Evolutionary conservation across 345 rosid genomes (phyloP).

Genomic region (Lumnitzera racemosa): DNA sequence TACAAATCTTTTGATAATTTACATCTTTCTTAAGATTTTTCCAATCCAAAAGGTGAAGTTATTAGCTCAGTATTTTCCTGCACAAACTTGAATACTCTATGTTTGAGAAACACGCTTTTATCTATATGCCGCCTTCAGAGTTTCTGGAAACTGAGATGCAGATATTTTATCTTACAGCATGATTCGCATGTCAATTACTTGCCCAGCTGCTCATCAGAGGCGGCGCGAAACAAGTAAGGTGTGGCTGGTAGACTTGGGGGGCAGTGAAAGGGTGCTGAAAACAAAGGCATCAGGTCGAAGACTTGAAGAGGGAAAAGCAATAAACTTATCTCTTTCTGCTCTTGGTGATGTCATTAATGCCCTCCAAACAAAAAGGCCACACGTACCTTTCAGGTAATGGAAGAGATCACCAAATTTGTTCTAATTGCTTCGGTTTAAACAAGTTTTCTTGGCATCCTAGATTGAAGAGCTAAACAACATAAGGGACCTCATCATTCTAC

Average conservation of each 20-base stretch:
- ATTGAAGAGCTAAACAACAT: too few species aligned
- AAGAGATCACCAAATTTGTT: background rate
- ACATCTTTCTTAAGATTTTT: background rate
- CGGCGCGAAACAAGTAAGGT: conserved; percentile 53
- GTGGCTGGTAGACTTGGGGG: conserved; percentile 81
- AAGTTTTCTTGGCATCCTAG: too few species aligned
- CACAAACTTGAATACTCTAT: too few species aligned
- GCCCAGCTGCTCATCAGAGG: conserved; percentile 55
- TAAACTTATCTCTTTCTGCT: conserved; percentile 75
- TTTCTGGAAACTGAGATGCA: background rate
- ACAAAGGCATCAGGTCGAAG: conserved; percentile 76
- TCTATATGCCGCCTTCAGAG: background rate
- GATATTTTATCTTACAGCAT: conserved; percentile 31
- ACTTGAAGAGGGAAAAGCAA: conserved; percentile 88
- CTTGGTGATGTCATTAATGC: conserved; percentile 73
- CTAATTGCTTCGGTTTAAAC: too few species aligned
- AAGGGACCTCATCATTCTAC: background rate
- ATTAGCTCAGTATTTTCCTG: too few species aligned
- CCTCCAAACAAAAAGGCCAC: conserved; percentile 58
- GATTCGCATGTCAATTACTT: conserved; percentile 54
- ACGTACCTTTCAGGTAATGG: conserved; percentile 67
- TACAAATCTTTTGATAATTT: background rate
- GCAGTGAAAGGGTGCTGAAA: conserved; percentile 83
- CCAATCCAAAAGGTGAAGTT: too few species aligned
- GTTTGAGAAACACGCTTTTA: too few species aligned